Conservation (phyloP, 2,329 filamentous ascomycete species). For the Biscogniauxia mediterranea region DNA sequence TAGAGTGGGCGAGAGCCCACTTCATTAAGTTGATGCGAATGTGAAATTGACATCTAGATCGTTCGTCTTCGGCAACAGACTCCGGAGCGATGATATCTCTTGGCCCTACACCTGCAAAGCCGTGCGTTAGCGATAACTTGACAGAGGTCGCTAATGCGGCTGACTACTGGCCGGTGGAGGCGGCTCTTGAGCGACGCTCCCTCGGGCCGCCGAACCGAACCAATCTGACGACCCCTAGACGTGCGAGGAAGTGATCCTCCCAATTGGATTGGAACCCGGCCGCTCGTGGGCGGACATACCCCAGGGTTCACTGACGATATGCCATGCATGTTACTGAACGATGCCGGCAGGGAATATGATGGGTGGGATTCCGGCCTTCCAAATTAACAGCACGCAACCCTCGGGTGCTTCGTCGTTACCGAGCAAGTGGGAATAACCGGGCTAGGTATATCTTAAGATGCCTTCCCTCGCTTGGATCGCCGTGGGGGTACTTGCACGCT, state of each 20-base stretch:
- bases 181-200: conserved; percentile 25
- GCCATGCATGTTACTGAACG: conserved; percentile 16
- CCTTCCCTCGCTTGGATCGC: conserved; percentile 29
- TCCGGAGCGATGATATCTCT: conserved; percentile 23
- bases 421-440: not conserved
- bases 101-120: conserved; percentile 13
- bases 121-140: conserved; percentile 15
- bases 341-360: conserved; percentile 12
- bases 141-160: conserved; percentile 13
- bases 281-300: conserved; percentile 9
- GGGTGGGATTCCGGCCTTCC: conserved; percentile 15
- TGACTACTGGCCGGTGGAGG: conserved; percentile 17
- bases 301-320: conserved; percentile 22
- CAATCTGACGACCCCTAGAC: not conserved
- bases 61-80: conserved; percentile 21
- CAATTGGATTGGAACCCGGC: conserved; percentile 19
- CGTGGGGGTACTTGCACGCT: conserved; percentile 20
- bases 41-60: conserved; percentile 11
- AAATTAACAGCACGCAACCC: conserved; percentile 17
- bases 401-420: conserved; percentile 3
- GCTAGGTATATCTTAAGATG: conserved; percentile 11
- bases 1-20: conserved; percentile 12
- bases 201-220: conserved; percentile 29
- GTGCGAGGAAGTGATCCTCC: conserved; percentile 28
- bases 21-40: conserved; percentile 18